A percentile compares a stretch with the other conserved stretches of the same genome.
phyloP scores from a whole-genome alignment of 2,329 filamentous ascomycete species.

The Zelopaecilomyces penicillatus region DNA sequence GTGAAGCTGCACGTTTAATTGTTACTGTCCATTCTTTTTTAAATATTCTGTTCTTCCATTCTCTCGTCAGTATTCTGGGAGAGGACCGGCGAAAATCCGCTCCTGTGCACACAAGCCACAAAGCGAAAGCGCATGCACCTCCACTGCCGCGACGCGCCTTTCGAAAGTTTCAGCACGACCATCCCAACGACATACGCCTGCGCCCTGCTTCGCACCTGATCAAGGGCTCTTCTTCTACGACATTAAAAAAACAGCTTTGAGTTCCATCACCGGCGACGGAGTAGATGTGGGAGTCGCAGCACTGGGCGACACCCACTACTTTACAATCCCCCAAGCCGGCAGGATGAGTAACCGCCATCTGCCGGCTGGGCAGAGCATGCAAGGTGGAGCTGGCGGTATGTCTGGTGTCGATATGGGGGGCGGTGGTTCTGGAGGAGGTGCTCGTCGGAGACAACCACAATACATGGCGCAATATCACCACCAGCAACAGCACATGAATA shows the following conservation, averaged over 20 bases:
- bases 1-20: slow-evolving; percentile 2
- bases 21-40: not conserved
- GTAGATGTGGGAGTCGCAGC: slow-evolving; percentile 25
- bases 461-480: slow-evolving; percentile 30
- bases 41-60: not conserved
- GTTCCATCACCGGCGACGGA: slow-evolving; percentile 9
- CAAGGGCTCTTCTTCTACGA: not conserved
- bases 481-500: slow-evolving; percentile 34
- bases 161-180: not conserved
- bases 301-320: slow-evolving; percentile 25
- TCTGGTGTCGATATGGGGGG: slow-evolving; percentile 26
- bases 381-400: slow-evolving; percentile 31
- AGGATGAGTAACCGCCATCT: slow-evolving; percentile 72
- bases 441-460: slow-evolving; percentile 29
- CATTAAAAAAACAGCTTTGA: not conserved
- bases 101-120: too few species aligned
- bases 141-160: slow-evolving; percentile 4
- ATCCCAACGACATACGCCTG: not conserved
- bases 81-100: too few species aligned
- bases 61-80: not conserved
- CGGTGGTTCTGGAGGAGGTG: slow-evolving; percentile 28
- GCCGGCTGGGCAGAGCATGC: slow-evolving; percentile 64
- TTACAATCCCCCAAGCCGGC: slow-evolving; percentile 50
- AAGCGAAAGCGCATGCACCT: too few species aligned
- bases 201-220: not conserved